A percentile compares a stretch with the other conserved stretches of the same genome.
Conservation (phyloP, 805 yeast genomes). For the Kuraishia hungarica region DNA sequence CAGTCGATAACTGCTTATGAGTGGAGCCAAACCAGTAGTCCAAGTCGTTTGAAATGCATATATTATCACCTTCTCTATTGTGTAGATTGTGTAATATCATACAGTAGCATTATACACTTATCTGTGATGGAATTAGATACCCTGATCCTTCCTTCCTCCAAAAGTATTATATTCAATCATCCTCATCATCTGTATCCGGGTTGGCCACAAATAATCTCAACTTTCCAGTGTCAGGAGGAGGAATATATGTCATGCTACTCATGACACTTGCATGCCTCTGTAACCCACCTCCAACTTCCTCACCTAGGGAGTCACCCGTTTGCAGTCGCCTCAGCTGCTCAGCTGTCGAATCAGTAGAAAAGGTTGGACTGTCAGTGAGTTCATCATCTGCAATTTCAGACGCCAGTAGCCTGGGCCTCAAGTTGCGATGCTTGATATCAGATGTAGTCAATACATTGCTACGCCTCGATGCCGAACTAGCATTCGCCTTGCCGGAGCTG, state of each 20-base stretch:
- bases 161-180: too few species aligned
- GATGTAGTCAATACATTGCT: constrained; percentile 14
- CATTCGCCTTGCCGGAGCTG: constrained; percentile 5
- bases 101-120: neutral
- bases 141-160: too few species aligned
- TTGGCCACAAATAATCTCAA: constrained; percentile 49
- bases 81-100: too few species aligned
- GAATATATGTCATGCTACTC: constrained; percentile 16
- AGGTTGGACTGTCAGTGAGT: constrained; percentile 20
- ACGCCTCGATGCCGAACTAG: constrained; percentile 7
- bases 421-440: constrained; percentile 54
- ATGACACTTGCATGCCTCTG: constrained; percentile 26
- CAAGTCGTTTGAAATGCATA: too few species aligned
- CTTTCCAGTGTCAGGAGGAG: constrained; percentile 23
- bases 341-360: constrained; percentile 22
- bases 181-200: constrained; percentile 42
- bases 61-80: too few species aligned
- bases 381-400: constrained; percentile 69
- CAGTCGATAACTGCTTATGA: too few species aligned
- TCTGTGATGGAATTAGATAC: too few species aligned
- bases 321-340: constrained; percentile 19
- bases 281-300: constrained; percentile 11
- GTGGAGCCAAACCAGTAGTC: too few species aligned
- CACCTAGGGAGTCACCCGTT: constrained; percentile 6
- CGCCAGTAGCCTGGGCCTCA: constrained; percentile 60